Evolutionary conservation across 2,329 filamentous ascomycete species (phyloP).

Genomic region (Penicillium sp.): DNA sequence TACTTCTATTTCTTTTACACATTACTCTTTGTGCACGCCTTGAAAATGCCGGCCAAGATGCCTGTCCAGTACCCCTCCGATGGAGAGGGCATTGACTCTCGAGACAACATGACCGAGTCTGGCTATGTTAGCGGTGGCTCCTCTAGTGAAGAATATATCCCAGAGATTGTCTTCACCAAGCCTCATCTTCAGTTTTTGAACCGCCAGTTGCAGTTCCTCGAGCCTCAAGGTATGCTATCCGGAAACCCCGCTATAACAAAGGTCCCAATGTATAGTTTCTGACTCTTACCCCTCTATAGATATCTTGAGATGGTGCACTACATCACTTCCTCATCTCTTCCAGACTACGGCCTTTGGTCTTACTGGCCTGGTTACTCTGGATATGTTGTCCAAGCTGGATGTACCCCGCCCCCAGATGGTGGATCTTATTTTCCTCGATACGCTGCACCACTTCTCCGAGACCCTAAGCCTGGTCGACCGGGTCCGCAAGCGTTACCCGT

Average conservation of each 20-base stretch:
- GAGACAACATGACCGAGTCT: slow-evolving; percentile 77
- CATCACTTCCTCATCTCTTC: slow-evolving; percentile 84
- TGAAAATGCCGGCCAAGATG: slow-evolving; percentile 41
- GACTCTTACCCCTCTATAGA: slow-evolving; percentile 51
- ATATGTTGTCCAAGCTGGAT: slow-evolving; percentile 60
- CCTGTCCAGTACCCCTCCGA: slow-evolving; percentile 39
- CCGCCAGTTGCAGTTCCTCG: slow-evolving; percentile 80
- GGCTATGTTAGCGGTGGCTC: slow-evolving; percentile 68
- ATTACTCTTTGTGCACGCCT: not conserved
- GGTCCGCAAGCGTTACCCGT: slow-evolving; percentile 73
- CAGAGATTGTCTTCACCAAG: slow-evolving; percentile 81
- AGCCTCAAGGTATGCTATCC: slow-evolving; percentile 64
- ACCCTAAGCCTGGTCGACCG: slow-evolving; percentile 73
- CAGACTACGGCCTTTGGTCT: slow-evolving; percentile 83
- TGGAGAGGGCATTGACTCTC: slow-evolving; percentile 34
- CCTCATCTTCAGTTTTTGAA: slow-evolving; percentile 90
- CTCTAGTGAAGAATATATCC: slow-evolving; percentile 63
- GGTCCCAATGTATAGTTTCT: slow-evolving; percentile 7
- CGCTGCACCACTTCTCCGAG: slow-evolving; percentile 78
- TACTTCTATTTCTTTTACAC: not conserved
- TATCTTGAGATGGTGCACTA: slow-evolving; percentile 87
- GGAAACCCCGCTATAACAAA: slow-evolving; percentile 6
- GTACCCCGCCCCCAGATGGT: slow-evolving; percentile 51
- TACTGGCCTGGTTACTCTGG: slow-evolving; percentile 77
- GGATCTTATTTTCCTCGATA: slow-evolving; percentile 73